phyloP scores from a whole-genome alignment of 31 red algal species.

The Odonthalia washingtoniensis region DNA sequence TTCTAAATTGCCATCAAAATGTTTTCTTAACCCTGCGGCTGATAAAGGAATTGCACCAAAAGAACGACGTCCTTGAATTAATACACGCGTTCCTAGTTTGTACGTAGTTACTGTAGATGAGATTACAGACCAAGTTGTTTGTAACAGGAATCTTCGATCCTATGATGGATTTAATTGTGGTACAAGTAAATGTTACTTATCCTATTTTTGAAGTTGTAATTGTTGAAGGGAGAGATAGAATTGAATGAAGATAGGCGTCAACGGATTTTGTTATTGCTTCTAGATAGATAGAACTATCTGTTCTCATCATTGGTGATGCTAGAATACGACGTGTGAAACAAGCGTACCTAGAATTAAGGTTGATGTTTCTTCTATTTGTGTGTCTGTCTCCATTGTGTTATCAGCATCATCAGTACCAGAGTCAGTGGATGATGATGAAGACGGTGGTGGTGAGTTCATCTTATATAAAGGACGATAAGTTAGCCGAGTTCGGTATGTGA shows the following conservation, averaged over 20 bases:
- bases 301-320: slow-evolving; percentile 52
- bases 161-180: slow-evolving; percentile 87
- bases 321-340: slow-evolving; percentile 70
- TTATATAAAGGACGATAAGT: too few species aligned
- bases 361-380: too few species aligned
- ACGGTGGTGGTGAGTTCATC: too few species aligned
- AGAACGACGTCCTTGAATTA: slow-evolving; percentile 66
- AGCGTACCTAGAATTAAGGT: too few species aligned
- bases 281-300: slow-evolving; percentile 53
- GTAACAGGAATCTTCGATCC: slow-evolving; percentile 87
- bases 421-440: too few species aligned
- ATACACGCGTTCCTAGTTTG: slow-evolving; percentile 45
- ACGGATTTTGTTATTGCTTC: slow-evolving; percentile 17
- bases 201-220: slow-evolving; percentile 7
- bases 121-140: slow-evolving; percentile 66
- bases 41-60: slow-evolving; percentile 88
- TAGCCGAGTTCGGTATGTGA: too few species aligned
- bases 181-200: slow-evolving; percentile 71
- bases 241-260: slow-evolving; percentile 41
- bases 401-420: too few species aligned
- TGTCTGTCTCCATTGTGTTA: too few species aligned
- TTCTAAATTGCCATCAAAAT: slow-evolving; percentile 73
- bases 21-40: slow-evolving; percentile 76
- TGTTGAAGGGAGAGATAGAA: not conserved
- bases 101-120: slow-evolving; percentile 22